Base-by-base conservation (phyloP, 495 filamentous ascomycete species). In the Aspergillus hancockii region DNA sequence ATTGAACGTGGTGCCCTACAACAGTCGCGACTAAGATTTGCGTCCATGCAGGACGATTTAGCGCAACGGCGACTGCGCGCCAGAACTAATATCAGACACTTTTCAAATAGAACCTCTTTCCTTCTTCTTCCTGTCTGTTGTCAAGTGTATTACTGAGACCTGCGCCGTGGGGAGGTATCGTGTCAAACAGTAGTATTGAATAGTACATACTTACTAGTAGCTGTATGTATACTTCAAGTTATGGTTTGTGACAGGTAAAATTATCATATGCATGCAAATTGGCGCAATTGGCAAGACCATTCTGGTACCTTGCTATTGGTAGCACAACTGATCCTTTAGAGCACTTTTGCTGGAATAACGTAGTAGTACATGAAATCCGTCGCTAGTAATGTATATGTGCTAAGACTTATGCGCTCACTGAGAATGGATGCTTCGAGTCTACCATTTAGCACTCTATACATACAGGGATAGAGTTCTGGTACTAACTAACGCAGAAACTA, bases 1-100 rank as follows among this genome's bases (percentile, higher is more conserved):
- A 40, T 30, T 32, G 40, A 31, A 66, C 63, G 63, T 66, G 63
- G 63, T 66, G 18, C 60, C 63, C 34, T 62, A 66, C 59, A 60
- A 62, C 32, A 18, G 32, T 53, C 19, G 21, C 32, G 5, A 13
- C 10, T 40, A 36, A 40, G 34, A 14, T 40, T 53, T 23, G 28
- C 18, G 18, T 31, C 32, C n/a, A 40, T 53, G 51, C 51, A 21
- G 38, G 32, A 22, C 18, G 4, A 9, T 53, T 40, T 53, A 53
- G 51, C 34, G 51, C 51, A 36, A 53, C 51, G 16, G 51, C 51
- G 31, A 18, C 32, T 40, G 31, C 51, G 13, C n/a, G 28, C 9
- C 28, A 18, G 51, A 41, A 21, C 51, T 25, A 53, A 22, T 19
- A 38, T 23, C 6, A 22, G 43, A 47, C 23, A 47, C 43, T 10